phyloP scores from a whole-genome alignment of 495 filamentous ascomycete species.

The Penicillium subrubescens region DNA sequence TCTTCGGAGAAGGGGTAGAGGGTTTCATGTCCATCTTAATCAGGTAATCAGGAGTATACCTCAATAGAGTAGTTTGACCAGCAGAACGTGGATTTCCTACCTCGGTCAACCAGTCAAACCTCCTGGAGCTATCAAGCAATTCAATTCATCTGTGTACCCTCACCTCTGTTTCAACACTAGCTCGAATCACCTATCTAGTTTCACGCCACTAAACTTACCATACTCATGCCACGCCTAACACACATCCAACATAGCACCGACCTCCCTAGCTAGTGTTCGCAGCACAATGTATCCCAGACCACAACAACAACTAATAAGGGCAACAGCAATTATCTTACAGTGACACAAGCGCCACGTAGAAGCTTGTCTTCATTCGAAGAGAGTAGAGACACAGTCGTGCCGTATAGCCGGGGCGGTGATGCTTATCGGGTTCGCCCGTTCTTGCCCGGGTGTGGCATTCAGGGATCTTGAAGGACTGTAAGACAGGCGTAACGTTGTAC shows the following conservation, averaged over 20 bases:
- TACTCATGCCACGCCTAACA: background rate
- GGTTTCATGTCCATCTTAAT: background rate
- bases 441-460: background rate
- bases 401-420: constrained; percentile 2
- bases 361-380: constrained; percentile 9
- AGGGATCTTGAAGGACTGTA: constrained; percentile 6
- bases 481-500: constrained; percentile 25
- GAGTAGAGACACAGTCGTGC: constrained; percentile 14
- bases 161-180: background rate
- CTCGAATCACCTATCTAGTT: background rate
- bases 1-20: background rate
- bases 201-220: background rate
- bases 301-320: background rate
- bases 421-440: background rate
- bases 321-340: background rate
- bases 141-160: background rate
- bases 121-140: background rate
- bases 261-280: background rate
- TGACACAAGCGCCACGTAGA: background rate
- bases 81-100: background rate
- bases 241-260: background rate
- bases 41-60: too few relatives aligned
- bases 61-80: background rate
- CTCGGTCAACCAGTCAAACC: background rate
- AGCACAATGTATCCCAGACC: background rate